These are phyloP conservation scores for Zymoseptoria brevis DNA, from an alignment of 2,329 filamentous ascomycete genomes.

Conservation along the genomic window DNA sequence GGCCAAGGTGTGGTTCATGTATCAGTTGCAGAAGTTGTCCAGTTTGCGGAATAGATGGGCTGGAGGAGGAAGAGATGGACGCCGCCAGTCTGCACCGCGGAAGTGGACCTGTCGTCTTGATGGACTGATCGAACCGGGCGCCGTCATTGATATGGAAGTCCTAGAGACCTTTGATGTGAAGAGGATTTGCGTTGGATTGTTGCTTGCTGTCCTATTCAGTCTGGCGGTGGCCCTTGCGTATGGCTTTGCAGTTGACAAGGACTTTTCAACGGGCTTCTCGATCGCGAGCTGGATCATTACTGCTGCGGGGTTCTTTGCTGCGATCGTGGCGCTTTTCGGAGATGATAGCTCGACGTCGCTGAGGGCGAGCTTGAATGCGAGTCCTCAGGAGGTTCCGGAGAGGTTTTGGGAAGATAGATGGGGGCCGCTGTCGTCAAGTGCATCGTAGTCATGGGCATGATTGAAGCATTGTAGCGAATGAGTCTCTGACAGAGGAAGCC, in stretches of 20 bases:
- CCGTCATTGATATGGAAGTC: slow-evolving; percentile 14
- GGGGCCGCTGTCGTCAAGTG: no score
- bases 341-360: background rate
- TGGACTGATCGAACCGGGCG: slow-evolving; percentile 9
- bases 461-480: no score
- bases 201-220: slow-evolving; percentile 10
- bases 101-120: slow-evolving; percentile 9
- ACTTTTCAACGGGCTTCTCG: slow-evolving; percentile 16
- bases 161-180: slow-evolving; percentile 14
- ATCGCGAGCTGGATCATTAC: slow-evolving; percentile 16
- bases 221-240: slow-evolving; percentile 11
- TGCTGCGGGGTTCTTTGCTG: slow-evolving; percentile 15
- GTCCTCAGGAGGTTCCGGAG: background rate
- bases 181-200: slow-evolving; percentile 13
- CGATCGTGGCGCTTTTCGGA: slow-evolving; percentile 5
- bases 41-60: background rate
- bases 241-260: slow-evolving; percentile 12
- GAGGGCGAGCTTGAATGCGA: background rate
- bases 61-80: background rate
- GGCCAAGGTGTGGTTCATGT: slow-evolving; percentile 11
- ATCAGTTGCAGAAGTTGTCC: slow-evolving; percentile 6
- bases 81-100: background rate
- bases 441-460: no score
- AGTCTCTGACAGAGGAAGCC: no score
- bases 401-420: no score